Evolutionary conservation across 2,329 filamentous ascomycete genomes (phyloP), one percentile per base, ranked within the genome.

Genomic region (Conoideocrella luteorostrata): DNA sequence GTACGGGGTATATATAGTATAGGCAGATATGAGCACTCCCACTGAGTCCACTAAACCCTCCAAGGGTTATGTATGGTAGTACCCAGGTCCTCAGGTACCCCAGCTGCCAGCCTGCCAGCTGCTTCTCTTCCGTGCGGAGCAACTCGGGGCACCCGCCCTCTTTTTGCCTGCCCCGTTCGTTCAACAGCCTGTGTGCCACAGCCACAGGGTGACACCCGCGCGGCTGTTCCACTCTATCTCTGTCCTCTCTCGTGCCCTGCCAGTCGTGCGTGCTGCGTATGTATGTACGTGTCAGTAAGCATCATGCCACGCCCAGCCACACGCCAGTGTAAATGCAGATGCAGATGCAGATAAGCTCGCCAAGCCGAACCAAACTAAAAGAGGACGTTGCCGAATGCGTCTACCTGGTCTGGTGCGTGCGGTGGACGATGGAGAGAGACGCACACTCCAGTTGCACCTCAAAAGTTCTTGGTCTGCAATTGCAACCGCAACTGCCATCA

Each of bases 161-260:
- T 38, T 13, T 3, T 13, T 10, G 12, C 23, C 28, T n/a, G 15
- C 15, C 5, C 28, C 28, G 28, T 33, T 10, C 18, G n/a, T n/a
- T n/a, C n/a, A n/a, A n/a, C n/a, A n/a, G n/a, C 30, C 18, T 33
- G 30, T 17, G n/a, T 33, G 30, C 30, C 30, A 17, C 30, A 17
- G 30, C 30, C 30, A 33, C 30, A 33, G n/a, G n/a, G 21, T 34
- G 26, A 24, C 28, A 40, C 20, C 38, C 38, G 26, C 38, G 28
- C 39, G 39, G 39, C 29, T 23, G 38, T 22, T 15, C 26, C 37
- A 29, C 24, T 29, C 30, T n/a, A n/a, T n/a, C n/a, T n/a, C n/a
- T n/a, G n/a, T n/a, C n/a, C n/a, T n/a, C n/a, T n/a, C n/a, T n/a
- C n/a, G n/a, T n/a, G n/a, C n/a, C n/a, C n/a, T n/a, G n/a, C n/a